Evolutionary conservation across 257 asterid genomes (phyloP), one percentile per base, ranked within the genome.

Genomic region (Rubia yunnanensis): DNA sequence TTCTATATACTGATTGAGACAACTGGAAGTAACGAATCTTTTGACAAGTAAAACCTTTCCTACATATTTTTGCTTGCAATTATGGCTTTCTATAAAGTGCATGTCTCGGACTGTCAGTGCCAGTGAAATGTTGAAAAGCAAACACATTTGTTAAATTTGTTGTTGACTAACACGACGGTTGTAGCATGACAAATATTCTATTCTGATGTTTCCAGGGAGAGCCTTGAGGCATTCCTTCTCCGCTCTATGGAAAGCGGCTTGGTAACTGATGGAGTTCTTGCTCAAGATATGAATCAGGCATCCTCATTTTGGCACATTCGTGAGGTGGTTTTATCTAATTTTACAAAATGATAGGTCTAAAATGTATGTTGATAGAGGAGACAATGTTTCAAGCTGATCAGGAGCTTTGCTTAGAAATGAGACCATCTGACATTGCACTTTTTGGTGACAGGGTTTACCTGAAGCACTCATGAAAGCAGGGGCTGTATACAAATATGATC

Each of bases 401-500:
- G 56, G 52, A 63, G 49, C 0, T 32, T 60, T 67, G 58, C 26
- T 48, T 52, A 26, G 31, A 48, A 52, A 31, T 34, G 59, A 62
- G 48, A 64, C 50, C 68, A n/a, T 26, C 38, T 71, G 73, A 76
- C 44, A 54, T 32, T 23, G 49, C 49, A 65, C 70, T 58, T 55
- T 52, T 70, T 70, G 75, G 39, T 56, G 68, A 63, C 81, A 92
- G 97, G 99, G 99, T 66, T 44, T 92, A 70, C 80, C 99, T 61
- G 99, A 92, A 85, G 99, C 99, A 70, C 73, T 92, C 77, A 79
- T 87, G 97, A 92, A 87, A 81, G 97, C 92, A 14, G 99, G 99
- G 64, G 97, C 94, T 38, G 89, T 81, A 22, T 92, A 84, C 82
- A 92, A 92, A 77, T 92, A 92, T 61, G 99, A 92, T 81, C 74